These are phyloP conservation scores for Pichia sp. DNA, from an alignment of 1,139 yeast genomes.

Conservation along the genomic window DNA sequence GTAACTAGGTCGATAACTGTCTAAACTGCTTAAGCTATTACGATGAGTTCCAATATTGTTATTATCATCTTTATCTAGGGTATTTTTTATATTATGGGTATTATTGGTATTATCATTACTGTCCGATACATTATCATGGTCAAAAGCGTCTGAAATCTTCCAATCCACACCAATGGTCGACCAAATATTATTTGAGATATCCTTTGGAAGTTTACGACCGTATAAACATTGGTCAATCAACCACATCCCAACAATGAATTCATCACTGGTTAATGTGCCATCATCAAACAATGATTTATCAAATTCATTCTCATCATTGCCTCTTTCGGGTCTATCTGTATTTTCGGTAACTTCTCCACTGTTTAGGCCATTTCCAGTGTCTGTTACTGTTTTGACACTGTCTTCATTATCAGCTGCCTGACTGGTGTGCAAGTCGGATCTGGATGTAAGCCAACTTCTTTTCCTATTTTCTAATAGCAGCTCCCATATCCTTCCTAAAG, in stretches of 20 bases:
- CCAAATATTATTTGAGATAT: constrained; percentile 54
- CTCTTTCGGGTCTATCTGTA: neutral
- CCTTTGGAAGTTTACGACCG: constrained; percentile 78
- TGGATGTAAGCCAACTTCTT: constrained; percentile 9
- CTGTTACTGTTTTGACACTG: neutral
- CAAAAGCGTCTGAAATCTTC: neutral
- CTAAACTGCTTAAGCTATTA: no score
- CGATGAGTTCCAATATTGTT: no score
- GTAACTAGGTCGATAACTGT: no score
- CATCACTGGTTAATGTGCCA: constrained; percentile 71
- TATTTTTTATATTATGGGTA: no score
- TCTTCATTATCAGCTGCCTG: neutral
- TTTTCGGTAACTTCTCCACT: neutral
- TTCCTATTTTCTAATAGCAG: constrained; percentile 63
- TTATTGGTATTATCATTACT: no score
- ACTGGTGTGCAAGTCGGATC: neutral
- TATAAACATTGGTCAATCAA: constrained; percentile 90
- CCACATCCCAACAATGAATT: constrained; percentile 94
- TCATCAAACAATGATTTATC: constrained; percentile 30
- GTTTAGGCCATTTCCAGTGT: neutral
- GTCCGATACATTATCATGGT: no score
- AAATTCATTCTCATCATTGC: neutral
- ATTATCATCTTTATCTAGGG: no score
- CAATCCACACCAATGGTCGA: constrained; percentile 20
- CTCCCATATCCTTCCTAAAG: constrained; percentile 64